Evolutionary conservation across 768 basidiomycete species (phyloP).

Genomic region (Termitomyces sp.): DNA sequence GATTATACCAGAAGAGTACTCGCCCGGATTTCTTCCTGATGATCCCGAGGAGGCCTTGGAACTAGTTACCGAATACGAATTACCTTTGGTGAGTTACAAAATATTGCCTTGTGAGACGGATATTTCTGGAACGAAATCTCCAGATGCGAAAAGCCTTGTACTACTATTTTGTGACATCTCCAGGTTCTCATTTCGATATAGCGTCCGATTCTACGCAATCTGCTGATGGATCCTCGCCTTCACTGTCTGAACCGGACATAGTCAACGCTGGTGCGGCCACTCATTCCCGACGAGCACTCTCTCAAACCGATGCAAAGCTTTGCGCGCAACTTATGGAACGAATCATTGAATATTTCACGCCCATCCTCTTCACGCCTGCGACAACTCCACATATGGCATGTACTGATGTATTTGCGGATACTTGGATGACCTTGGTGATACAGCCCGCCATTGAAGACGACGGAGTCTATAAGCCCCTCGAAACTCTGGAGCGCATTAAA

Average conservation of each 20-base stretch:
- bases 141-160: conserved; percentile 61
- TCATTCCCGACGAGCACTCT: conserved; percentile 17
- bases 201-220: background rate
- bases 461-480: conserved; percentile 68
- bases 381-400: conserved; percentile 71
- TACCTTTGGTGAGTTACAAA: conserved; percentile 49
- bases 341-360: conserved; percentile 67
- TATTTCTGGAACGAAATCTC: background rate
- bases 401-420: conserved; percentile 67
- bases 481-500: conserved; percentile 62
- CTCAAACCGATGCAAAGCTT: conserved; percentile 29
- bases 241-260: conserved; percentile 1
- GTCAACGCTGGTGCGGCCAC: background rate
- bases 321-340: conserved; percentile 48
- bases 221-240: background rate
- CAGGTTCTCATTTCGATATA: conserved; percentile 9
- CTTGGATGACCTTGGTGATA: conserved; percentile 71
- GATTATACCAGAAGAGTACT: conserved; percentile 48
- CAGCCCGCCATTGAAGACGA: conserved; percentile 57
- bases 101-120: background rate
- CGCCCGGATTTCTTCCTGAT: conserved; percentile 37
- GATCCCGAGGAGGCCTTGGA: conserved; percentile 50
- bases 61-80: conserved; percentile 43
- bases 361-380: conserved; percentile 67
- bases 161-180: conserved; percentile 55